A percentile compares a stretch with the other conserved stretches of the same genome.
Conservation (phyloP, 1,284 basidiomycete species). For the Porogramme epimiltina region DNA sequence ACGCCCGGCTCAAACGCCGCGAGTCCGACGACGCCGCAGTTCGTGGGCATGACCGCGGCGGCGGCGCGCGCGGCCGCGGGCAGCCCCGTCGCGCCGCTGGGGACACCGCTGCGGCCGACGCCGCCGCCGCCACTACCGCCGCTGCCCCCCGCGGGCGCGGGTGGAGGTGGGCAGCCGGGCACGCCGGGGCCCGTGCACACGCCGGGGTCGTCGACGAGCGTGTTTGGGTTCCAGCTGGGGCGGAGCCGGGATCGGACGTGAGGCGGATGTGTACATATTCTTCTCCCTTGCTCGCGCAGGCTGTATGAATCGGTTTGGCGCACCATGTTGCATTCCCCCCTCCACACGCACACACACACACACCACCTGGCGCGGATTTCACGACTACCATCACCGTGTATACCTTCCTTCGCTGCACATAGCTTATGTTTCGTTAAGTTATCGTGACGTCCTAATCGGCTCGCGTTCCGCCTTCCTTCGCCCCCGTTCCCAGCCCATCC, state of each 20-base stretch:
- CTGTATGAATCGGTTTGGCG: constrained; percentile 1
- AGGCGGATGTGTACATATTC: constrained; percentile 13
- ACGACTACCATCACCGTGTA: too few species aligned
- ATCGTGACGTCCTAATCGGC: constrained; percentile 24
- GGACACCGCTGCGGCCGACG: not conserved
- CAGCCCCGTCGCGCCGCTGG: not conserved
- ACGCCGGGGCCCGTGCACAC: constrained; percentile 1
- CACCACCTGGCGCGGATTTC: constrained; percentile 4
- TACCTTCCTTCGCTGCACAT: constrained; percentile 16
- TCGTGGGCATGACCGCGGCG: constrained; percentile 14
- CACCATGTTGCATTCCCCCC: too few species aligned
- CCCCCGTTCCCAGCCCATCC: not conserved
- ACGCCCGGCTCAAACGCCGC: constrained; percentile 16
- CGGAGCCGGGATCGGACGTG: constrained; percentile 16
- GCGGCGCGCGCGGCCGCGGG: constrained; percentile 4
- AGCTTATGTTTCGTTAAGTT: constrained; percentile 19
- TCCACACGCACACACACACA: not conserved
- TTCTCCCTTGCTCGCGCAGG: too few species aligned
- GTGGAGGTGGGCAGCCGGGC: not conserved
- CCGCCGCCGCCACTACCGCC: not conserved
- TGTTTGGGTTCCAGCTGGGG: constrained; percentile 23
- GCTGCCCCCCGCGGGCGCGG: not conserved
- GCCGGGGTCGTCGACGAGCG: constrained; percentile 16
- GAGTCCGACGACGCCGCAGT: constrained; percentile 23
- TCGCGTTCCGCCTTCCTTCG: constrained; percentile 14